Conservation (phyloP, 768 basidiomycete genomes). For the Mycena pura region DNA sequence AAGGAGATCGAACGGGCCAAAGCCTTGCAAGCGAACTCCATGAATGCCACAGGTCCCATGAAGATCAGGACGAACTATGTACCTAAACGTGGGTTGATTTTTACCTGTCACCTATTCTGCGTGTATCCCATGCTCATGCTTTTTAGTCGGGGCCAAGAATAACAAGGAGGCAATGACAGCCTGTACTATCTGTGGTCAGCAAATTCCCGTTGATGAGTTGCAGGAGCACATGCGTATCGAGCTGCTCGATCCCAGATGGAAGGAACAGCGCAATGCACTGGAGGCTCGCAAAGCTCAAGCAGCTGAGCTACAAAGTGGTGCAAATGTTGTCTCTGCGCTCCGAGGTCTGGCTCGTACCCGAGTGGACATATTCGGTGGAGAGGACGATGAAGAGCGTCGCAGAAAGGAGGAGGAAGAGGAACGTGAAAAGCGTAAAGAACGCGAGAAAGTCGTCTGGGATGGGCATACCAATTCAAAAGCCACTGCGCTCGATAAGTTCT, state of each 20-base stretch:
- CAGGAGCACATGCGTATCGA: constrained; percentile 99
- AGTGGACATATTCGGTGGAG: constrained; percentile 96
- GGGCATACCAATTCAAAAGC: constrained; percentile 96
- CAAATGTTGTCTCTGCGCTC: constrained; percentile 93
- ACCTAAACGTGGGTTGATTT: constrained; percentile 74
- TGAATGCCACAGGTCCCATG: constrained; percentile 81
- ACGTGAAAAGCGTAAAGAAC: constrained; percentile 79
- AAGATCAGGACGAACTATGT: constrained; percentile 97
- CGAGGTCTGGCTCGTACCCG: constrained; percentile 93
- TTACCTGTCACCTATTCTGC: constrained; percentile 3
- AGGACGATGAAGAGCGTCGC: constrained; percentile 89
- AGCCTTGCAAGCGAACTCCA: constrained; percentile 79
- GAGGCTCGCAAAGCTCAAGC: constrained; percentile 92
- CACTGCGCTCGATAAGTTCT: constrained; percentile 91
- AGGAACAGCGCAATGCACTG: constrained; percentile 88
- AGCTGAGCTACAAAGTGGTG: constrained; percentile 86
- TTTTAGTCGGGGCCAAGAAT: constrained; percentile 68
- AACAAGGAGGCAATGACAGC: constrained; percentile 78
- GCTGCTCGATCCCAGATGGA: constrained; percentile 96
- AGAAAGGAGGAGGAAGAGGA: constrained; percentile 89
- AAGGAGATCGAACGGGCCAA: constrained; percentile 78
- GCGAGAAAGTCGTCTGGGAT: constrained; percentile 98
- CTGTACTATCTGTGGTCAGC: constrained; percentile 94
- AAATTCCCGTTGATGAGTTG: constrained; percentile 93
- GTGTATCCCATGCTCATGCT: not conserved